Base-by-base conservation (phyloP, 163 green algal species). In the Scenedesmus sp. region DNA sequence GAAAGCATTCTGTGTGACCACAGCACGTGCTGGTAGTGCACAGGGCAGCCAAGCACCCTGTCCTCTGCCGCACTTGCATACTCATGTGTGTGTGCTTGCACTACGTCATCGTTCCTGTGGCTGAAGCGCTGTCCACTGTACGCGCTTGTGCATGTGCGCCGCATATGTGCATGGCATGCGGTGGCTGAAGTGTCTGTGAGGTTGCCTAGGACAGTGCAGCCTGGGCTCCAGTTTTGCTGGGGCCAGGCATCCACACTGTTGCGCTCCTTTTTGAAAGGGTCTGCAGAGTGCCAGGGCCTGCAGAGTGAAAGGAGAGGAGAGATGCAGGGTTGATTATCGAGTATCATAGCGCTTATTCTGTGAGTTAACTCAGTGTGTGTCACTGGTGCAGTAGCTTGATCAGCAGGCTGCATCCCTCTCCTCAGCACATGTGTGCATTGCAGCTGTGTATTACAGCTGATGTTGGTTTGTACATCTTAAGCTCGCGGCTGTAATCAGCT, bases 61-160 rank as follows among this genome's bases (percentile, higher is more conserved):
- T 6, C 23, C 46, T 13, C 5, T 52, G 23, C 12, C 3, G 20
- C 70, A 79, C 70, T 23, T 79, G 70, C 70, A 52, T 52, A 3
- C 23, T 76, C 70, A 79, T 79, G 70, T 79, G 23, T 79, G 70
- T 79, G 70, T 79, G 70, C 66, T 76, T 52, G 70, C 23, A 79
- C 23, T 8, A 79, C 4, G 5, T 13, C 20, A 79, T 52, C 46
- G 59, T 79, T 79, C 4, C 3, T 26, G 9, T 52, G 4, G 20
- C 70, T 52, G 23, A 52, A 52, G 23, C 6, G 70, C 23, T 13
- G 5, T 15, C 2, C 7, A 26, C 16, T 76, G 66, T 34, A 18
- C 66, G 26, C 23, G 12, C 13, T 6, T n/a, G 23, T 13, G 70
- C 23, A 52, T 8, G 46, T 46, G 20, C 70, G 46, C 6, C 13